Base-by-base conservation (phyloP, 2,329 filamentous ascomycete genomes). In the Xylariomycetidae sp. region DNA sequence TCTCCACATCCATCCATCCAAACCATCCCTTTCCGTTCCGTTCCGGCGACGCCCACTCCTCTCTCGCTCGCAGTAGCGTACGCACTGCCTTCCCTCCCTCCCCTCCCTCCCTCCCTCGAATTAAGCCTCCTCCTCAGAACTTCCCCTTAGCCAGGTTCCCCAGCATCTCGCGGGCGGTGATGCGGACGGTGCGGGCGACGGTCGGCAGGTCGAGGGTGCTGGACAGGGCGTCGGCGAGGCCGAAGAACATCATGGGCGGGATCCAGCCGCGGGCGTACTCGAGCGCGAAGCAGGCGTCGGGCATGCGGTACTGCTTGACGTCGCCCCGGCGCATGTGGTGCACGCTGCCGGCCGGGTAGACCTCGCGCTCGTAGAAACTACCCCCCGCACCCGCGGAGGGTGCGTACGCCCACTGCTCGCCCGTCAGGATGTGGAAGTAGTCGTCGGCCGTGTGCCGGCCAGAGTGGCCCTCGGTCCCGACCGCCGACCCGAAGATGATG, bases 401-500 rank as follows among this genome's bases (percentile, higher is more conserved):
- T 4, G 76, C 71, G 68, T 88, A 89, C 45, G 87, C 84, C 50
- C 77, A 70, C 64, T 94, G 81, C 50, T 80, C 78, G 50, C 88
- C 88, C 20, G 70, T 69, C 19, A 95, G 72, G 69, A 95, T 94
- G 70, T 89, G 78, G 72, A 95, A 95, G 72, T 92, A 95, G 70
- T 95, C 88, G 64, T 94, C 85, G 12, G 88, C 88, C 10, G 87
- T 90, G 72, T 94, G 88, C 31, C 88, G 84, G 44, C 88, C 88
- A 2, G 79, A 78, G 70, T 94, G 88, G 41, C 88, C 88, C 63
- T 94, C 88, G 10, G 88, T 94, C 50, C 88, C 88, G 48, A 89
- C 64, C 8, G 85, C 74, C 2, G 85, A 86, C 58, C 86, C 87
- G 59, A 92, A 94, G 64, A 94, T 80, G 59, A 94, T 92, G 48